A percentile compares a stretch with the other conserved stretches of the same genome.
Evolutionary conservation across 2,329 filamentous ascomycete genomes (phyloP).

Genomic region (Drechslerella stenobrocha): DNA sequence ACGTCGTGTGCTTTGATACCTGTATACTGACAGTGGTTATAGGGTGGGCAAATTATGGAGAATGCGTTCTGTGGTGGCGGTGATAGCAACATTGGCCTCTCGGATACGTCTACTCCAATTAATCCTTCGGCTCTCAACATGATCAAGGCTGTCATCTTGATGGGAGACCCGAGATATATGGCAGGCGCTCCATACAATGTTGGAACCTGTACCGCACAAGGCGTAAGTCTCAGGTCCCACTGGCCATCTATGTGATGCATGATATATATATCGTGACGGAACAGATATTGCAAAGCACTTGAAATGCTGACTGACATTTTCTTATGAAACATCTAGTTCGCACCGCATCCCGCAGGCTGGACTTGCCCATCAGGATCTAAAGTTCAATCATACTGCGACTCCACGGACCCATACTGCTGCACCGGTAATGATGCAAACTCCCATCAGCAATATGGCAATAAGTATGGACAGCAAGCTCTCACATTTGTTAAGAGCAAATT

Average conservation of each 20-base stretch:
- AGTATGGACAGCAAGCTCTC: slow-evolving; percentile 64
- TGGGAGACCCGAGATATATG: slow-evolving; percentile 66
- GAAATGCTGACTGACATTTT: too few species aligned
- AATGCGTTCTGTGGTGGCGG: slow-evolving; percentile 65
- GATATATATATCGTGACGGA: slow-evolving; percentile 60
- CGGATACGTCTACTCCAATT: slow-evolving; percentile 58
- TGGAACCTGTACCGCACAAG: slow-evolving; percentile 64
- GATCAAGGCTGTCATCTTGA: slow-evolving; percentile 68
- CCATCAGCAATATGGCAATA: slow-evolving; percentile 64
- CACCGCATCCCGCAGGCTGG: slow-evolving; percentile 62
- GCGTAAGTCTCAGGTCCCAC: slow-evolving; percentile 59
- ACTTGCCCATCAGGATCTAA: slow-evolving; percentile 61
- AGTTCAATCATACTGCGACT: slow-evolving; percentile 66
- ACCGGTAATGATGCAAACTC: slow-evolving; percentile 62
- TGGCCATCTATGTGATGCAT: not conserved
- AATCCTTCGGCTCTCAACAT: slow-evolving; percentile 60
- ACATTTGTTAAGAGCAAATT: slow-evolving; percentile 63
- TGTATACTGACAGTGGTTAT: not conserved
- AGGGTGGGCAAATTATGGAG: slow-evolving; percentile 68
- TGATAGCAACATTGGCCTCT: slow-evolving; percentile 59
- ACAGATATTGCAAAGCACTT: too few species aligned
- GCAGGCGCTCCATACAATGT: slow-evolving; percentile 64
- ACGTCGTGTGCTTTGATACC: not conserved
- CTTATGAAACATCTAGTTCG: slow-evolving; percentile 58
- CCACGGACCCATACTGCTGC: slow-evolving; percentile 66